Evolutionary conservation across 2,329 filamentous ascomycete genomes (phyloP), one percentile per base, ranked within the genome.

Genomic region (Fusarium avenaceum): DNA sequence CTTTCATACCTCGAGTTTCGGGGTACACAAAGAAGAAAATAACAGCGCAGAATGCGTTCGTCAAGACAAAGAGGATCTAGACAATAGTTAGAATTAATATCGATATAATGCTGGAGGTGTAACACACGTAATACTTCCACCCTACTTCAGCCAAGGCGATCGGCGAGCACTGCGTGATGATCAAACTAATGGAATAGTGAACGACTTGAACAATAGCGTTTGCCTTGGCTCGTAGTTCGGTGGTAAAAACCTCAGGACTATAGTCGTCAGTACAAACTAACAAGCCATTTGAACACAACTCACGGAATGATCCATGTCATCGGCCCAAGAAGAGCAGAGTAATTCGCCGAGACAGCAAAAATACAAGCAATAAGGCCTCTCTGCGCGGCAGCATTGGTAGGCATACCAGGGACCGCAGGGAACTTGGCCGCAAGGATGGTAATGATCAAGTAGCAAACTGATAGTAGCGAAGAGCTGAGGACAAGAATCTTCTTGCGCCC

Each of bases 221-320:
- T 2, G 79, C 78, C n/a, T 81, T 81, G 32, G 79, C 79, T 35
- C 79, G 74, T 0, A 80, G 70, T 33, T 81, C 79, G 0, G 79
- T 80, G 0, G 79, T 81, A 43, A 81, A 81, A 7, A 81, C 79
- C 69, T 80, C 79, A 0, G 79, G 79, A 0, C 78, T 81, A 2
- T 3, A 0, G 6, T 42, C 0, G 40, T 42, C 0, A 43, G 56
- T 4, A 13, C 0, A n/a, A 7, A 0, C 2, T 7, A 4, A 20
- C 1, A 1, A 0, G 3, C 2, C 13, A 15, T 32, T 19, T 0
- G 3, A 1, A 4, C 14, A 63, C 7, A 10, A 75, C 78, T 63
- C 30, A 80, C 79, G 79, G 79, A 22, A 81, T 80, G 9, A 81
- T 81, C 79, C 79, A 81, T 0, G 79, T 80, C 79, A 81, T 80